Base-by-base conservation (phyloP, 225 moss, liverwort and hornwort genomes). In the Climacium dendroides region DNA sequence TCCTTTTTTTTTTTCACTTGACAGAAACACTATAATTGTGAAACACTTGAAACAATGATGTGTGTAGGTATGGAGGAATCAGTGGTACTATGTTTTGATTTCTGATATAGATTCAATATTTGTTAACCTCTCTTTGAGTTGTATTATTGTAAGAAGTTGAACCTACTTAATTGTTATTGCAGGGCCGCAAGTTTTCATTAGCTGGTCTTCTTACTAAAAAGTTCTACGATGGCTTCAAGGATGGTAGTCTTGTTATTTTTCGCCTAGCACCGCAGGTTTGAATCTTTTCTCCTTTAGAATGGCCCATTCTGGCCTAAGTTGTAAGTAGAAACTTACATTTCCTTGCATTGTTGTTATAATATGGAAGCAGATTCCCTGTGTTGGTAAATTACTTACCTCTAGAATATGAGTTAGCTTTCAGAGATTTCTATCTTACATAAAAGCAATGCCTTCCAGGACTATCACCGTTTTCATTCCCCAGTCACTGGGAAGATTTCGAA, bases 151-250 rank as follows among this genome's bases (percentile, higher is more conserved):
- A 59, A 91, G 29, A 39, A 65, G 43, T 63, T 75, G 60, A 35
- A 69, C 52, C 62, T 50, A 35, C 23, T 19, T 59, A 28, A 39
- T 45, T 87, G 9, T 78, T 91, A 66, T 85, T 90, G 83, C 88
- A 99, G 98, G 99, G 99, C 64, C 95, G 96, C 72, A 99, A 97
- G 88, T 99, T 99, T 82, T 99, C 99, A 72, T 74, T 99, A 66
- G 88, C 87, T 64, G 99, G 99, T 61, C 97, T 99, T 82, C 87
- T 99, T 50, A 94, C 95, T 84, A 88, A 94, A 47, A 91, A 91
- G 41, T 86, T 95, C 53, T 95, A 90, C 48, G 88, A 86, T 64
- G 96, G 91, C 82, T 99, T 99, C 81, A 89, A 83, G 70, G 92
- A 90, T 87, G 97, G 99, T 79, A 83, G 90, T 29, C 89, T 99